Conservation (phyloP, 208 protist species). For the Entamoeba invadens region DNA sequence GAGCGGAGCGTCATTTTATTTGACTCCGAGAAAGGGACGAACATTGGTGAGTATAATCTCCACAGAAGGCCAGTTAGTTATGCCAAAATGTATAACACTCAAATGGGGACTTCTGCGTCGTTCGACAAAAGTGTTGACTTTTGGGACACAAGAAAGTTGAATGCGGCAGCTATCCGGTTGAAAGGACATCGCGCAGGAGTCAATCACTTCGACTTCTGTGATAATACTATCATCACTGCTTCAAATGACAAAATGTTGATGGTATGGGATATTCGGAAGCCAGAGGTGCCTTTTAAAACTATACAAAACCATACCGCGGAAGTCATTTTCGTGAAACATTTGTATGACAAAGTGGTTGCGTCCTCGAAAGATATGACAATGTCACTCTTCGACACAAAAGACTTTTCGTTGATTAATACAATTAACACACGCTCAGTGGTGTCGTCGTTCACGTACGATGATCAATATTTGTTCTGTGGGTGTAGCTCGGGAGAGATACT, state of each 20-base stretch:
- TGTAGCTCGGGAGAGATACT: background rate
- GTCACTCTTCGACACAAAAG: background rate
- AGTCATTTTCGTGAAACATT: background rate
- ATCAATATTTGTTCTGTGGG: background rate
- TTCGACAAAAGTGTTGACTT: background rate
- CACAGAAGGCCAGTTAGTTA: background rate
- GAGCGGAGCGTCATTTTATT: background rate
- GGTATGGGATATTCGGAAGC: background rate
- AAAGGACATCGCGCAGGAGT: background rate
- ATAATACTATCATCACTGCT: background rate
- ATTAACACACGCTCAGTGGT: background rate
- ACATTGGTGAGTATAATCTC: background rate
- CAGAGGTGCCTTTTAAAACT: background rate
- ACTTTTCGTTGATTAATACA: background rate
- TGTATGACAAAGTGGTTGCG: background rate
- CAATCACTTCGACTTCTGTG: background rate
- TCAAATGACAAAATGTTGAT: background rate
- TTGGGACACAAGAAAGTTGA: background rate
- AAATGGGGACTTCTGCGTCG: background rate
- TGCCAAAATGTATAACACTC: background rate
- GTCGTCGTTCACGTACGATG: background rate
- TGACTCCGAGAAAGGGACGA: background rate
- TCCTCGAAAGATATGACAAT: background rate
- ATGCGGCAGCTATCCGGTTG: background rate
- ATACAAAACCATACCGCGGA: background rate